A percentile compares a stretch with the other conserved stretches of the same genome.
These are phyloP conservation scores for Spergularia bocconei DNA, from an alignment of 148 eudicot species.

Conservation along the genomic window DNA sequence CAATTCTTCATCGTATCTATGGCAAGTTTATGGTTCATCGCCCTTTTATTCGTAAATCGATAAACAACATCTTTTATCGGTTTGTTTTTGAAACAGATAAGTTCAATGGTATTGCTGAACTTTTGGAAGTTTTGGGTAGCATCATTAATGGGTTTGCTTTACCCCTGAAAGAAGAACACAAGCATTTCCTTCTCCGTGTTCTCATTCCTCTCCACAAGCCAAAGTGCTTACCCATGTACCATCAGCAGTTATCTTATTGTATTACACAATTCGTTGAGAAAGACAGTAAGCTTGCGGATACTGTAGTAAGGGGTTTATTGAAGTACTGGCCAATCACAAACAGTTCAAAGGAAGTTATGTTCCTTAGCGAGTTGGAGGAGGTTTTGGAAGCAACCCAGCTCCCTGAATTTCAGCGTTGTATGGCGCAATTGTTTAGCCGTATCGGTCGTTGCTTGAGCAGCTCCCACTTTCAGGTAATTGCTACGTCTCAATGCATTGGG, in stretches of 20 bases:
- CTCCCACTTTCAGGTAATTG: conserved; percentile 85
- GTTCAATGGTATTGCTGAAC: conserved; percentile 86
- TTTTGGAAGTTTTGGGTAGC: conserved; percentile 87
- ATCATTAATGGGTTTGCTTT: conserved; percentile 88
- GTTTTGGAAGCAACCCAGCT: conserved; percentile 87
- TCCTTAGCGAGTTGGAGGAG: conserved; percentile 83
- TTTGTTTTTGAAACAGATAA: conserved; percentile 86
- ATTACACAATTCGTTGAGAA: conserved; percentile 90
- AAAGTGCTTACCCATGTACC: conserved; percentile 73
- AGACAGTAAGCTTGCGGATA: conserved; percentile 88
- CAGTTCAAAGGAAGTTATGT: conserved; percentile 95
- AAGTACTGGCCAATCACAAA: conserved; percentile 93
- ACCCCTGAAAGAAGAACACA: conserved; percentile 94
- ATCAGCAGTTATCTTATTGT: conserved; percentile 88
- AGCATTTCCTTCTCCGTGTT: conserved; percentile 70
- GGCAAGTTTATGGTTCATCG: conserved; percentile 94
- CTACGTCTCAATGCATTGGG: neutral
- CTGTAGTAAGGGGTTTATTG: conserved; percentile 77
- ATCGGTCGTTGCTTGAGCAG: conserved; percentile 79
- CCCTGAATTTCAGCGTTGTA: conserved; percentile 86
- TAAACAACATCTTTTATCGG: conserved; percentile 81
- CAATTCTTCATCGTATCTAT: conserved; percentile 77
- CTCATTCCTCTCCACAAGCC: conserved; percentile 91
- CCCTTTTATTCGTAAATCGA: conserved; percentile 76
- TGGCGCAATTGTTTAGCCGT: conserved; percentile 74